These are phyloP conservation scores for Dryas integrifolia DNA, from an alignment of 331 rosid species.

Conservation along the genomic window DNA sequence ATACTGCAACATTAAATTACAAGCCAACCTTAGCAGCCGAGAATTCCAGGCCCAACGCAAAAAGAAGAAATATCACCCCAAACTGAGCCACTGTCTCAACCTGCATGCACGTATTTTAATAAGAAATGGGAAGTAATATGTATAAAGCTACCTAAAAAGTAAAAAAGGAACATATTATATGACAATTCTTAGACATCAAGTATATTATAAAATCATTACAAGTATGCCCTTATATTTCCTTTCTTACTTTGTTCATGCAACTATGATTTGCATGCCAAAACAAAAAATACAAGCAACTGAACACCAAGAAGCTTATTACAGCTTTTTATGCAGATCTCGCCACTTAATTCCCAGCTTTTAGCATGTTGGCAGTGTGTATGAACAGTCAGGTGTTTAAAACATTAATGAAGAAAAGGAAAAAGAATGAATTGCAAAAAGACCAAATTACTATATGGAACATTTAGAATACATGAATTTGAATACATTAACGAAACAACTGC, in stretches of 20 bases:
- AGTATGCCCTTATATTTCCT: neutral
- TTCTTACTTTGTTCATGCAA: neutral
- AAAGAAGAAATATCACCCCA: slow-evolving; percentile 93
- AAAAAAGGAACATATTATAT: neutral
- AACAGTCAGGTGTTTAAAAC: neutral
- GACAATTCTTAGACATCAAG: neutral
- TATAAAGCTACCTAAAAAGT: neutral
- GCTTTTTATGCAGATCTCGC: neutral
- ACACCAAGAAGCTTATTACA: neutral
- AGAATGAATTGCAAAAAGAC: neutral
- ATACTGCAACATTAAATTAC: slow-evolving; percentile 18
- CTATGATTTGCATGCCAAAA: neutral
- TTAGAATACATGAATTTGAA: neutral
- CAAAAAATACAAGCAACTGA: neutral
- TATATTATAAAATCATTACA: neutral
- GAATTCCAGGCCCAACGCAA: slow-evolving; percentile 96
- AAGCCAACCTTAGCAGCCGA: slow-evolving; percentile 67
- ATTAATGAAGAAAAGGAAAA: neutral
- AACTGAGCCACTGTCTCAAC: slow-evolving; percentile 99
- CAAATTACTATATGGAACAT: neutral
- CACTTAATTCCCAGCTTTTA: neutral
- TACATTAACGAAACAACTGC: neutral
- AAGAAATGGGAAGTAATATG: slow-evolving; percentile 21
- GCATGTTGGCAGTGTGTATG: neutral
- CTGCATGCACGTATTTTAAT: slow-evolving; percentile 36